Base-by-base conservation (phyloP, 139 green algal genomes). In the Closterium sp. region DNA sequence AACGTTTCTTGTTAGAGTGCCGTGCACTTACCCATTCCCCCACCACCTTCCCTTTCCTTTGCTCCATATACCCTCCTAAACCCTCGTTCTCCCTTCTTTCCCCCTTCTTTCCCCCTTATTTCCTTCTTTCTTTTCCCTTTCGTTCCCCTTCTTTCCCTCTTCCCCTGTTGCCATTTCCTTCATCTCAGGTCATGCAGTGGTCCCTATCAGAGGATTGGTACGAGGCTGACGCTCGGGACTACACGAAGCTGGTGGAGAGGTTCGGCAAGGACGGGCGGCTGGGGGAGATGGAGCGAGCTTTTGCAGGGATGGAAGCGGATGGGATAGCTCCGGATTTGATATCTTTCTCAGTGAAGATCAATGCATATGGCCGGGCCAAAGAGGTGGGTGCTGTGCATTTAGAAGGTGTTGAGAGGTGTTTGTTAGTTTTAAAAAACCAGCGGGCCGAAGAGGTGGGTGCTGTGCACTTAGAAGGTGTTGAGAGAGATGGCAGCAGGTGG, bases 121-220 rank as follows among this genome's bases (percentile, higher is more conserved):
- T 31, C n/a, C 30, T 23, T 86, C n/a, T 85, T 10, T 23, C n/a
- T 23, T 21, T 32, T 21, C 9, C 28, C 83, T 28, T 28, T 32
- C 30, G n/a, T 23, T 34, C 2, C 28, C 9, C 3, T 86, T 4
- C 21, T 28, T 12, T 32, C 19, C 5, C 76, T 8, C 76, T 30
- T 85, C 76, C 8, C 28, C 5, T 85, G 76, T 21, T 86, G 21
- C 83, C 83, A 34, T 28, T 86, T 2, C 83, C n/a, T 34, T 5
- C 2, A 8, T 89, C 9, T 84, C 89, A 92, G 89, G 84, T 90
- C 32, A 34, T 64, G 30, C 43, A 92, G 84, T 92, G 89, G 89
- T 64, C 89, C 33, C 25, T 92, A 31, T 30, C 23, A 23, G 83
- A 92, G 89, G 89, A 92, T 43, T 90, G 89, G 89, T 92, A 91